A percentile compares a stretch with the other conserved stretches of the same genome.
Evolutionary conservation across 2,329 filamentous ascomycete genomes (phyloP).

Genomic region (Phaeomoniella chlamydospora): DNA sequence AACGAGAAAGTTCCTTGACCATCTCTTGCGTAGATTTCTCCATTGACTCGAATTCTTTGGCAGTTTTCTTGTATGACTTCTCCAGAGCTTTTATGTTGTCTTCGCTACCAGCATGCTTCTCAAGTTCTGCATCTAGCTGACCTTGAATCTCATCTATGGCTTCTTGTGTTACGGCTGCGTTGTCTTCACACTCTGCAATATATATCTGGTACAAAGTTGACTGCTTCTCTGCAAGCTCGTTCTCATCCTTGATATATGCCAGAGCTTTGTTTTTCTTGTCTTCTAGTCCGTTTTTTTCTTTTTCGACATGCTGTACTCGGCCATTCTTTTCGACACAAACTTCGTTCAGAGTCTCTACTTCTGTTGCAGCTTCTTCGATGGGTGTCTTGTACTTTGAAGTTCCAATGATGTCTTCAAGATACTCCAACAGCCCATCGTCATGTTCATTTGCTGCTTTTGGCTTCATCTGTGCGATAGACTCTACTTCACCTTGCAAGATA

Average conservation of each 20-base stretch:
- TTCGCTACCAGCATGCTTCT: slow-evolving; percentile 83
- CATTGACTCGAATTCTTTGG: slow-evolving; percentile 67
- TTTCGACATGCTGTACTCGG: slow-evolving; percentile 93
- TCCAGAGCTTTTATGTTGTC: slow-evolving; percentile 81
- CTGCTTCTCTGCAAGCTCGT: slow-evolving; percentile 79
- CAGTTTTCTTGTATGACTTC: slow-evolving; percentile 67
- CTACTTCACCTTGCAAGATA: slow-evolving; percentile 93
- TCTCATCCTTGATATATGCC: slow-evolving; percentile 79
- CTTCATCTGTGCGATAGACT: slow-evolving; percentile 99
- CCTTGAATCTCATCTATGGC: slow-evolving; percentile 82
- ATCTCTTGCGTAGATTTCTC: slow-evolving; percentile 70
- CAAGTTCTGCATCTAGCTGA: slow-evolving; percentile 71
- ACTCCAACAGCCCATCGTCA: slow-evolving; percentile 89
- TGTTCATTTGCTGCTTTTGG: slow-evolving; percentile 89
- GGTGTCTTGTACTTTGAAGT: slow-evolving; percentile 97
- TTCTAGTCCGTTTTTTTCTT: slow-evolving; percentile 82
- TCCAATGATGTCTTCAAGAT: slow-evolving; percentile 95
- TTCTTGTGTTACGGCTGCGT: slow-evolving; percentile 76
- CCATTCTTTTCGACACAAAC: slow-evolving; percentile 89
- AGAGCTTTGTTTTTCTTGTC: slow-evolving; percentile 95
- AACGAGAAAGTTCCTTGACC: slow-evolving; percentile 76
- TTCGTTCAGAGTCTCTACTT: slow-evolving; percentile 88
- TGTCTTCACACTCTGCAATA: slow-evolving; percentile 75
- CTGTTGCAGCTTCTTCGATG: slow-evolving; percentile 81
- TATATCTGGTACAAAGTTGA: slow-evolving; percentile 88